Evolutionary conservation across 1,139 yeast genomes (phyloP), one percentile per base, ranked within the genome.

Genomic region (Wickerhamomyces sp.): DNA sequence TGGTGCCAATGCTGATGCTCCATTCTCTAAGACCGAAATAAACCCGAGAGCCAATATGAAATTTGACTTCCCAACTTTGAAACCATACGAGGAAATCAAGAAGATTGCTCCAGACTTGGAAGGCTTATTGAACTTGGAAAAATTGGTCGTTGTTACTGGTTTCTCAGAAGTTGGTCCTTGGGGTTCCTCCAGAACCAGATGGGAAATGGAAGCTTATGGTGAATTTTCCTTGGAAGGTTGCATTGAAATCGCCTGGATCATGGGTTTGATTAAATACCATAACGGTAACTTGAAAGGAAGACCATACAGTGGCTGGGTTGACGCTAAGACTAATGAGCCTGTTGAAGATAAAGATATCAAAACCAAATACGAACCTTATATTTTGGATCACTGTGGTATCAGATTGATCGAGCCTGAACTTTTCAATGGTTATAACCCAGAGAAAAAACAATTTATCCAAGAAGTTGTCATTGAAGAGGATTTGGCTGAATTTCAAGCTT

Each of bases 161-260:
- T 93, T 91, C 73, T 76, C 96, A 55, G 99, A 93, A 73, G 98
- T 93, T 58, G 95, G 97, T 65, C 99, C 99, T 65, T 94, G 97
- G 96, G 99, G 99, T 80, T 90, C 91, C 67, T 72, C 99, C 40
- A 87, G 98, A 78, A 93, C 99, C 51, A 84, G 99, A 77, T 93
- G 99, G 99, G 98, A 93, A 71, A 93, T 93, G 96, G 99, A 93
- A 73, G 88, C 97, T 46, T 58, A 70, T 51, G 99, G 99, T 61
- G 90, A 87, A 64, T 93, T 93, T 70, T 91, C 98, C n/a, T 75
- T 93, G 61, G 99, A 93, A 72, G 99, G 99, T 64, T 86, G 96
- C 63, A 86, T 93, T 65, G 99, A 93, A 75, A 91, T 93, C 96
- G 98, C 99, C 44, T 93, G 98, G 98, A 90, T 93, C 59, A 93